Base-by-base conservation (phyloP, 805 yeast species). In the Candida sonorensis region DNA sequence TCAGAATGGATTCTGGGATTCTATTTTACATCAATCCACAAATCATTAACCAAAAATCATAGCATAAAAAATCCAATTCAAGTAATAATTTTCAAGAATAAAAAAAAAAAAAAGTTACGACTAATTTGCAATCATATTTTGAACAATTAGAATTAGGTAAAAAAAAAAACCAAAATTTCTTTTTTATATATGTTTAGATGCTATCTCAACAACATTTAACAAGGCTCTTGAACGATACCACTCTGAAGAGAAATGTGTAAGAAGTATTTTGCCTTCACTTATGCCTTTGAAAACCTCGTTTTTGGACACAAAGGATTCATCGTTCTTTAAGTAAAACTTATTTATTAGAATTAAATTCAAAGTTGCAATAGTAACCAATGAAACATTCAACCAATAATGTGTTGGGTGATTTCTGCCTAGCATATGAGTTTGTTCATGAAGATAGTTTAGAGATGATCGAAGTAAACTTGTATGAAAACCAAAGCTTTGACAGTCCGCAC, bases 301-400 rank as follows among this genome's bases (percentile, higher is more conserved):
- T 7, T 6, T 14, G 12, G n/a, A 19, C 13, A 10, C 14, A 7
- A 23, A 10, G 8, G 28, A 15, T 3, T 21, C 20, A 9, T 17
- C 5, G 7, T 8, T 16, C 9, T 17, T 16, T 7, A 14, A 29
- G 14, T 18, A 23, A 5, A 26, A 9, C 13, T 19, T 23, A 13
- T n/a, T 8, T 2, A 34, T 16, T 4, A 37, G 7, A 2, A 37
- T 12, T 17, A 37, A 17, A 22, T 35, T 37, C 29, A 37, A 23
- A 8, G 31, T 23, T 10, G 41, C 33, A 6, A 29, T 17, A 8
- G 38, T 29, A 4, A 29, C 26, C 10, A 19, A 19, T 5, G 41
- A 37, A 16, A 23, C 30, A 19, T 23, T 26, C 18, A 31, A 26
- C 41, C 41, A 37, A 21, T 33, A 35, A 7, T 27, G 24, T 8